These are phyloP conservation scores for Cubamyces sp. DNA, from an alignment of 768 basidiomycete species.

Conservation along the genomic window DNA sequence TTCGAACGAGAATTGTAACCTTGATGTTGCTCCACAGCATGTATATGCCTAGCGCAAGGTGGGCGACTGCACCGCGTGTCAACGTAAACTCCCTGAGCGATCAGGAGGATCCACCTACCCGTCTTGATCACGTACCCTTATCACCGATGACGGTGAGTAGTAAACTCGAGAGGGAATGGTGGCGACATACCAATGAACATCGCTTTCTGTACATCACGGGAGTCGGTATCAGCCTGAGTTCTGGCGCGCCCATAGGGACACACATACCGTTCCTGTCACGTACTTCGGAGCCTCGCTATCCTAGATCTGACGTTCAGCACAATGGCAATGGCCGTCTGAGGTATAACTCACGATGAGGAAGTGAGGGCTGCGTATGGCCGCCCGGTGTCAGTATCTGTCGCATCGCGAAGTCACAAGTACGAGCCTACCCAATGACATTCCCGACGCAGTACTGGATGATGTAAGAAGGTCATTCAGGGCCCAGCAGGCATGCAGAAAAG, in stretches of 20 bases:
- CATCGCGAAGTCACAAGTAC: no score
- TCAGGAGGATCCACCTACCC: background rate
- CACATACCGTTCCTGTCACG: conserved; percentile 20
- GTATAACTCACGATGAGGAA: conserved; percentile 20
- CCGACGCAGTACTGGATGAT: conserved; percentile 23
- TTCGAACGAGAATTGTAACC: background rate
- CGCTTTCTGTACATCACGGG: background rate
- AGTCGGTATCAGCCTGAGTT: background rate
- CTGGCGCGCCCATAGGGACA: background rate
- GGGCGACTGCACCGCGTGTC: conserved; percentile 1
- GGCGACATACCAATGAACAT: conserved; percentile 25
- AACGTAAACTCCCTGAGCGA: background rate
- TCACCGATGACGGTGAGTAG: no score
- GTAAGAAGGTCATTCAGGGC: no score
- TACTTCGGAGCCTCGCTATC: conserved; percentile 26
- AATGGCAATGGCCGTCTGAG: background rate
- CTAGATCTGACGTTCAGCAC: background rate
- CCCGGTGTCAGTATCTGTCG: background rate
- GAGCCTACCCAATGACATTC: conserved; percentile 24
- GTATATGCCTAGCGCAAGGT: conserved; percentile 21
- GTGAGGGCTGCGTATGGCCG: conserved; percentile 13
- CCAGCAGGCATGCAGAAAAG: background rate
- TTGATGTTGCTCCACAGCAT: conserved; percentile 28
- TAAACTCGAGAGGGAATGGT: no score
- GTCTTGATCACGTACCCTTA: conserved; percentile 28